Evolutionary conservation across 345 rosid genomes (phyloP).

Genomic region (Citrus glauca): DNA sequence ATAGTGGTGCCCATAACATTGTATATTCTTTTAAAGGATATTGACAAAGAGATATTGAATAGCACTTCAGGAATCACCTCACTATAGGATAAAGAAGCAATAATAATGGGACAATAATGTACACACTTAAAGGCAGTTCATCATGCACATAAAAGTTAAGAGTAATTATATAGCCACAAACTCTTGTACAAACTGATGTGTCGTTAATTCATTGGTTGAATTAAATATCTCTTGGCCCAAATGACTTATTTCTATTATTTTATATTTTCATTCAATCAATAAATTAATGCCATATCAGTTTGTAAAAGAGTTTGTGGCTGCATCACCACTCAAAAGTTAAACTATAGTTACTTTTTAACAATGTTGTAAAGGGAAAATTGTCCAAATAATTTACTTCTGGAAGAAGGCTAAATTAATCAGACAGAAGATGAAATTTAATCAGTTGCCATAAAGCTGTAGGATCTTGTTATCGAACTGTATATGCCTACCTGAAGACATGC

Average conservation of each 20-base stretch:
- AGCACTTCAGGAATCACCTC: background rate
- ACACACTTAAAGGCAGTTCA: background rate
- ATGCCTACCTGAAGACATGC: conserved; percentile 67
- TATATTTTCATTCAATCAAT: too few relatives aligned
- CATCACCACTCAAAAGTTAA: too few relatives aligned
- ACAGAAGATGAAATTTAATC: background rate
- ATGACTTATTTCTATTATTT: too few relatives aligned
- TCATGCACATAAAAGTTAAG: background rate
- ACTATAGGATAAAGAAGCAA: background rate
- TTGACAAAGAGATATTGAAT: background rate
- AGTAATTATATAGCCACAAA: too few relatives aligned
- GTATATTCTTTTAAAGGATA: background rate
- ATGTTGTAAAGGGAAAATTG: background rate
- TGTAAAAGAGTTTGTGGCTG: too few relatives aligned
- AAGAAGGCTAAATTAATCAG: background rate
- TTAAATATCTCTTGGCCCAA: too few relatives aligned
- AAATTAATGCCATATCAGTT: too few relatives aligned
- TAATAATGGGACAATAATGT: background rate
- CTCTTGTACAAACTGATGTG: too few relatives aligned
- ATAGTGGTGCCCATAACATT: background rate
- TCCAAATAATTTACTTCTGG: background rate
- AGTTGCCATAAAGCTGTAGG: background rate
- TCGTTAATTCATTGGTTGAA: too few relatives aligned
- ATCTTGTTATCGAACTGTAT: background rate
- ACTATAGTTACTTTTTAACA: background rate